Evolutionary conservation across 495 filamentous ascomycete genomes (phyloP).

Genomic region (Rostrohypoxylon terebratum): DNA sequence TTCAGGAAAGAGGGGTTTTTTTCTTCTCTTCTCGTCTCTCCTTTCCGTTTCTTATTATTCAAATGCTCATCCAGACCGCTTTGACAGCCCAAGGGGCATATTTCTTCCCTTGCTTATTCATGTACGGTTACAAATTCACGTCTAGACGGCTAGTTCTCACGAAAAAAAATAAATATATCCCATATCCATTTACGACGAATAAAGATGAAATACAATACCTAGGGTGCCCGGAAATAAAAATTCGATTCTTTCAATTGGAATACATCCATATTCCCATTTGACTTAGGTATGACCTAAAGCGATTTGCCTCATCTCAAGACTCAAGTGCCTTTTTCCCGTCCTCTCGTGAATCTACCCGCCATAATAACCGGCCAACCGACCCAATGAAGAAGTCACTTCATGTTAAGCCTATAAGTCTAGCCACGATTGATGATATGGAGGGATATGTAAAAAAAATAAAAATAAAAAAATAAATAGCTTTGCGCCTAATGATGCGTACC

Average conservation of each 20-base stretch:
- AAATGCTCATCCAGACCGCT: neutral
- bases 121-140: conserved; percentile 13
- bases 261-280: no score
- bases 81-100: conserved; percentile 12
- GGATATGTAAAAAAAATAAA: neutral
- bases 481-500: neutral
- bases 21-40: conserved; percentile 28
- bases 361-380: neutral
- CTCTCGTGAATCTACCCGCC: neutral
- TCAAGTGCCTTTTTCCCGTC: neutral
- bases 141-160: conserved; percentile 34
- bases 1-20: neutral
- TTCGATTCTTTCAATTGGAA: neutral
- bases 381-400: neutral
- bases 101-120: conserved; percentile 2
- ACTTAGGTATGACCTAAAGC: no score
- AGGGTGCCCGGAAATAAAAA: conserved; percentile 13
- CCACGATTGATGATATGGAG: neutral
- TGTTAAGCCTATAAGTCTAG: neutral
- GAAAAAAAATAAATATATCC: no score
- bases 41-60: neutral
- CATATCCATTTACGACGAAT: neutral
- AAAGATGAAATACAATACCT: conserved; percentile 14
- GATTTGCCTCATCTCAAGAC: neutral
- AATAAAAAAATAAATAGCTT: no score